Evolutionary conservation across 2,329 filamentous ascomycete species (phyloP), one percentile per base, ranked within the genome.

Genomic region (Hypoxylon sp.): DNA sequence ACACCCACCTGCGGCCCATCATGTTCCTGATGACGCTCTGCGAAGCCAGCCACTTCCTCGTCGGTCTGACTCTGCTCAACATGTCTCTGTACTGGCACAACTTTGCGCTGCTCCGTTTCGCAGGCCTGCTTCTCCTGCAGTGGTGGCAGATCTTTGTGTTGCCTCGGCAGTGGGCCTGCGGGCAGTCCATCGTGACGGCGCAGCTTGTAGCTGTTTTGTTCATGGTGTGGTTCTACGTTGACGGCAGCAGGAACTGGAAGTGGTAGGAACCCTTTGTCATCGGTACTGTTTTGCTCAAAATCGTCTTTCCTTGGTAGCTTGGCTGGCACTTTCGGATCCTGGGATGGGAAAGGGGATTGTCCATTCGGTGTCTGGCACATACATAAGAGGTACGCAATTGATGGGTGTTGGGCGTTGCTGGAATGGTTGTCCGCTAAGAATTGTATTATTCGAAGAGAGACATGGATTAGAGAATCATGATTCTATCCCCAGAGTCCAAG

Each of bases 91-190:
- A 61, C 66, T 6, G 31, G 44, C 71, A 64, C 44, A 58, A 70
- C 59, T 72, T 46, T 61, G 30, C 14, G 35, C 44, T 55, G 42
- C 53, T 73, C 20, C 64, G 71, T 14, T 70, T 68, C 63, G 53
- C 61, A 31, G 66, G 66, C 27, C 1, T 71, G 25, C 44, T 73
- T 22, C 25, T 64, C 11, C 42, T 73, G 10, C 71, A 73, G 49
- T 73, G 71, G 69, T 73, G 69, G 69, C 71, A 73, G 71, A 61
- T 72, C 46, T 73, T 72, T 46, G 57, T 73, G 40, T 44, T 72
- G 22, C 66, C 66, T 14, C 61, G 71, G 14, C 69, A 68, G 61
- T 59, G 48, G 35, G 53, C 37, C 5, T 55, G 59, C 48, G 66
- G 66, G 4, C 64, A 56, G 6, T 68, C 71, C 25, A 69, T 71